phyloP scores from a whole-genome alignment of 371 early-diverging fungal genomes.

The Mucor sp. region DNA sequence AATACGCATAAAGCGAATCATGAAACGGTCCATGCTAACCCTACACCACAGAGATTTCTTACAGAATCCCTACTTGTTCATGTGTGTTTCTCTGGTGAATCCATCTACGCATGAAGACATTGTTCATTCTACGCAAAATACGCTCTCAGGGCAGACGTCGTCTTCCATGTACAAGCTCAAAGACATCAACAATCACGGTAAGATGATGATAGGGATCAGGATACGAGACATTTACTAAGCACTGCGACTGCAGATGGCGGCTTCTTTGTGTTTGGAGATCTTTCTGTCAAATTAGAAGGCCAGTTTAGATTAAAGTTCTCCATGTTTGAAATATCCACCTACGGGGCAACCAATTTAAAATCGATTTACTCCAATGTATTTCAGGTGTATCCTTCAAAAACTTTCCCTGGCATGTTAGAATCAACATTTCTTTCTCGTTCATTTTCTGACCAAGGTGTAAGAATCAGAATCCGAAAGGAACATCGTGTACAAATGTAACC shows the following conservation, averaged over 20 bases:
- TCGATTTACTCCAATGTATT: slow-evolving; percentile 71
- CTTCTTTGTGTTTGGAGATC: slow-evolving; percentile 91
- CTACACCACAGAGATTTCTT: slow-evolving; percentile 55
- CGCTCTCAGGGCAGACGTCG: slow-evolving; percentile 74
- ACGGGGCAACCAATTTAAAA: slow-evolving; percentile 37
- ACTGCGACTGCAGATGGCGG: slow-evolving; percentile 62
- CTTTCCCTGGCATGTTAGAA: slow-evolving; percentile 87
- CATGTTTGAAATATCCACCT: slow-evolving; percentile 73
- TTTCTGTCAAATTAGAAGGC: slow-evolving; percentile 86
- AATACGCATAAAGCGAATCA: not conserved
- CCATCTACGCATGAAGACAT: slow-evolving; percentile 47
- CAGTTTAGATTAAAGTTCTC: slow-evolving; percentile 80
- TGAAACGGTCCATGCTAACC: not conserved
- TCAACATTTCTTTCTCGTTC: slow-evolving; percentile 81
- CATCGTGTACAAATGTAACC: slow-evolving; percentile 34
- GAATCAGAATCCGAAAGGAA: slow-evolving; percentile 81
- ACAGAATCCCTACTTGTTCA: slow-evolving; percentile 77
- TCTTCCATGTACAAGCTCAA: slow-evolving; percentile 83
- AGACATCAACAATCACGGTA: slow-evolving; percentile 77
- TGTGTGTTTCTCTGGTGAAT: slow-evolving; percentile 67
- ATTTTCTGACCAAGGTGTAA: slow-evolving; percentile 91
- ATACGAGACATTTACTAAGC: not conserved
- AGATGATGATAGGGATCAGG: not conserved
- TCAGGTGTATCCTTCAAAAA: slow-evolving; percentile 82
- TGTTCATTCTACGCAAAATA: slow-evolving; percentile 17